Evolutionary conservation across 257 asterid genomes (phyloP).

Genomic region (Handroanthus guayacan): DNA sequence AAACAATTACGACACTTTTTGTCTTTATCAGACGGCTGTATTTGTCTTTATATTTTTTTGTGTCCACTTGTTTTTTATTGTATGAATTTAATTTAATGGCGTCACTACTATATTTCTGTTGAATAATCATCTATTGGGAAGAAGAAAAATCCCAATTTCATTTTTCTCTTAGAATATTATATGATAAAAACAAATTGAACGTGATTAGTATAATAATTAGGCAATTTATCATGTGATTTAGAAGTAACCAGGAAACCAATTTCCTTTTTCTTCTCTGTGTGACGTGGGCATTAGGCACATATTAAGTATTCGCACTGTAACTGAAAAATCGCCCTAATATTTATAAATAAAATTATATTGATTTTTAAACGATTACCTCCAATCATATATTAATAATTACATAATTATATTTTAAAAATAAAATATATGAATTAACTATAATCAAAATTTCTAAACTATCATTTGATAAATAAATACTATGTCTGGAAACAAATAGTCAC

Average conservation of each 20-base stretch:
- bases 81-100: not conserved
- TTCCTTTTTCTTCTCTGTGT: not conserved
- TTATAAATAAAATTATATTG: too few species aligned
- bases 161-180: not conserved
- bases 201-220: not conserved
- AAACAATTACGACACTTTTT: not conserved
- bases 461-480: too few species aligned
- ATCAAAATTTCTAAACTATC: too few species aligned
- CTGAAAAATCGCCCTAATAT: too few species aligned
- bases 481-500: too few species aligned
- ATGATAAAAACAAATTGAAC: not conserved
- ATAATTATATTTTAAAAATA: too few species aligned
- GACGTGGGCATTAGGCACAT: too few species aligned
- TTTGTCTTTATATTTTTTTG: not conserved
- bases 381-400: too few species aligned
- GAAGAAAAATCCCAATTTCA: not conserved
- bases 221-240: not conserved
- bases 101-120: not conserved
- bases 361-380: too few species aligned
- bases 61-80: not conserved
- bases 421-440: too few species aligned
- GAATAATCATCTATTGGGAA: not conserved
- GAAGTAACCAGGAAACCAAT: not conserved
- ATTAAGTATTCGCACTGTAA: too few species aligned
- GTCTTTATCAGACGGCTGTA: conserved; percentile 12